These are phyloP conservation scores for Pseudogymnoascus sp. DNA, from an alignment of 2,329 filamentous ascomycete species.

Conservation along the genomic window DNA sequence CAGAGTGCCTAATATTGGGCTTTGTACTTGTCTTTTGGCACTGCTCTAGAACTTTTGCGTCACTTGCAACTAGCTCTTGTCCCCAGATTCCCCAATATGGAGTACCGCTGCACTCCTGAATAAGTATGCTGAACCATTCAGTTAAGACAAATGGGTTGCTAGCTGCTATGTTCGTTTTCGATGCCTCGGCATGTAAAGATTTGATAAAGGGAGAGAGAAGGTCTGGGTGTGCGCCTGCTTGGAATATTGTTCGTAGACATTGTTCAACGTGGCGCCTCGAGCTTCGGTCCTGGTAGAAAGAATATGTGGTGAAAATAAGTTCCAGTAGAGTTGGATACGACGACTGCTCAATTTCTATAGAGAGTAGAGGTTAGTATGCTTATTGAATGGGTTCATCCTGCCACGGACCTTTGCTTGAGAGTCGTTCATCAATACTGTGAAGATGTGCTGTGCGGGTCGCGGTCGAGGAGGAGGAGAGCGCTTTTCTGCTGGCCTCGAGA, in stretches of 20 bases:
- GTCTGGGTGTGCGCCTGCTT: slow-evolving; percentile 46
- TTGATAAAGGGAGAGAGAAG: slow-evolving; percentile 57
- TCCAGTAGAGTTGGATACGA: slow-evolving; percentile 51
- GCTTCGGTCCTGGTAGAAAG: slow-evolving; percentile 75
- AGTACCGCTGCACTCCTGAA: slow-evolving; percentile 60
- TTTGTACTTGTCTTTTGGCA: slow-evolving; percentile 62
- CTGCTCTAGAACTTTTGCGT: slow-evolving; percentile 68
- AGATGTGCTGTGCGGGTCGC: slow-evolving; percentile 46
- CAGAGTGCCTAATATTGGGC: slow-evolving; percentile 60
- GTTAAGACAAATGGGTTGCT: slow-evolving; percentile 79
- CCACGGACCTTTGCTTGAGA: slow-evolving; percentile 45
- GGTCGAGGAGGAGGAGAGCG: slow-evolving; percentile 56
- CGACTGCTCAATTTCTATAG: slow-evolving; percentile 30
- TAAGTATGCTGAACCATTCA: slow-evolving; percentile 78
- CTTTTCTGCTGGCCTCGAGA: slow-evolving; percentile 40
- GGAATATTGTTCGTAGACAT: slow-evolving; percentile 64
- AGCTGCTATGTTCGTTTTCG: slow-evolving; percentile 68
- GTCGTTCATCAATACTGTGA: slow-evolving; percentile 47
- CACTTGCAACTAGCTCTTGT: slow-evolving; percentile 56
- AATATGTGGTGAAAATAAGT: slow-evolving; percentile 78
- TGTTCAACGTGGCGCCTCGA: slow-evolving; percentile 77
- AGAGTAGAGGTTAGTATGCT: slow-evolving; percentile 17
- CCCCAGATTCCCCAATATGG: slow-evolving; percentile 57
- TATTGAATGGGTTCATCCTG: slow-evolving; percentile 7
- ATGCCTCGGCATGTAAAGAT: slow-evolving; percentile 61